phyloP scores from a whole-genome alignment of 768 basidiomycete species.

The Collybiopsis confluens region DNA sequence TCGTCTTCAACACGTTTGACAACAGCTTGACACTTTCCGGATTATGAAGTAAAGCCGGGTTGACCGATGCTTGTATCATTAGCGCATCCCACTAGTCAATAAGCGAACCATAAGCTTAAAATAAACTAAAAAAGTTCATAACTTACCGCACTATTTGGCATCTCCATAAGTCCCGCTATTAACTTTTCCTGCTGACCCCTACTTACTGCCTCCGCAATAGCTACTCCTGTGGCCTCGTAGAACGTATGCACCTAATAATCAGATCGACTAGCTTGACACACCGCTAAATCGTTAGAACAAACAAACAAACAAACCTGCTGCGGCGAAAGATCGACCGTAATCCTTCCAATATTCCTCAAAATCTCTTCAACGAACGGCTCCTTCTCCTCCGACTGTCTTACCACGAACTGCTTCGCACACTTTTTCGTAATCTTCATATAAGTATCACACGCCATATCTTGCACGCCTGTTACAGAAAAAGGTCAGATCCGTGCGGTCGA shows the following conservation, averaged over 20 bases:
- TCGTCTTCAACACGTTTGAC: constrained; percentile 75
- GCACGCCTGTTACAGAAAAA: constrained; percentile 47
- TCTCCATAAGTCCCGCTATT: constrained; percentile 69
- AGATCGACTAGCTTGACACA: constrained; percentile 23
- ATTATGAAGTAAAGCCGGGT: constrained; percentile 63
- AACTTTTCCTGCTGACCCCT: constrained; percentile 71
- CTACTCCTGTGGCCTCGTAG: constrained; percentile 79
- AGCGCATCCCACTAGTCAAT: constrained; percentile 62
- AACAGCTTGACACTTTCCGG: constrained; percentile 74
- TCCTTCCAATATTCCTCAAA: constrained; percentile 60
- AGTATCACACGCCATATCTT: constrained; percentile 85
- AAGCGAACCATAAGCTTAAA: neutral
- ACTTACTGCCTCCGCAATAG: constrained; percentile 79
- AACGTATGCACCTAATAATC: constrained; percentile 59
- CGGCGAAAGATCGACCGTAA: constrained; percentile 68
- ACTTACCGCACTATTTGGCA: constrained; percentile 69
- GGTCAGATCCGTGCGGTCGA: neutral
- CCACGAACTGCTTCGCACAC: constrained; percentile 73
- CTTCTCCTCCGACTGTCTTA: constrained; percentile 73
- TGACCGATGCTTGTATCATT: constrained; percentile 68
- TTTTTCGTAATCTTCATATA: constrained; percentile 86
- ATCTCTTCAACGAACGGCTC: constrained; percentile 83
- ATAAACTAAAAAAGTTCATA: neutral
- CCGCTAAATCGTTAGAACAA: neutral
- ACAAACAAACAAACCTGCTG: constrained; percentile 38